Base-by-base conservation (phyloP, 306 rosid species). In the Glycine tomentella region DNA sequence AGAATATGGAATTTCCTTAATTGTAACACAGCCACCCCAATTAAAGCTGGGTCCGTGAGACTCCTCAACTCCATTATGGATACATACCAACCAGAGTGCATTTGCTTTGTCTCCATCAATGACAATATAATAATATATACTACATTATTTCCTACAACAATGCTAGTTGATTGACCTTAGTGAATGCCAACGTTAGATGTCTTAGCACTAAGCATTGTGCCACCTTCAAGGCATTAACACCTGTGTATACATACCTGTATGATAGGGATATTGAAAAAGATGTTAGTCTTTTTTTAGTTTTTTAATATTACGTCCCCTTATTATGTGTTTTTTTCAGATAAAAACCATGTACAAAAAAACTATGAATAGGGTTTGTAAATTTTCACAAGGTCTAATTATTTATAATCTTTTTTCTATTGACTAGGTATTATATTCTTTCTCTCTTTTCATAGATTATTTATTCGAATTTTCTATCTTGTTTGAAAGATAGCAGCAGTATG, bases 1-100 rank as follows among this genome's bases (percentile, higher is more conserved):
- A 75, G 59, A 58, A 75, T 45, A 62, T 61, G 58, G 71, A 75
- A 45, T 59, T 45, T 15, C 16, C 46, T 13, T 25, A 25, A 25
- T 25, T 34, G 7, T 42, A 42, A 42, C 46, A 42, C 7, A 42
- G 9, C 11, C 9, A 4, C 7, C 7, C 7, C 9, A 5, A 49
- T n/a, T 77, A 64, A 34, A 64, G 63, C 0, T 77, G 51, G 72
- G 74, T 20, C 10, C 36, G 62, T 5, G 11, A 14, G 48, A 9
- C 34, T 40, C 49, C 38, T 33, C 33, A 40, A 4, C 16, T 76
- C 38, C 64, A 63, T 64, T 36, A 15, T 65, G 64, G 14, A 77
- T 15, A 49, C 6, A 13, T 7, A 17, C 46, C 67, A 53, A 20
- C 67, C 82, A 40, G 3, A 45, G 5, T 58, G 69, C 33, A 10